Conservation (phyloP, 208 protist genomes). For the Leishmania guyanensis region DNA sequence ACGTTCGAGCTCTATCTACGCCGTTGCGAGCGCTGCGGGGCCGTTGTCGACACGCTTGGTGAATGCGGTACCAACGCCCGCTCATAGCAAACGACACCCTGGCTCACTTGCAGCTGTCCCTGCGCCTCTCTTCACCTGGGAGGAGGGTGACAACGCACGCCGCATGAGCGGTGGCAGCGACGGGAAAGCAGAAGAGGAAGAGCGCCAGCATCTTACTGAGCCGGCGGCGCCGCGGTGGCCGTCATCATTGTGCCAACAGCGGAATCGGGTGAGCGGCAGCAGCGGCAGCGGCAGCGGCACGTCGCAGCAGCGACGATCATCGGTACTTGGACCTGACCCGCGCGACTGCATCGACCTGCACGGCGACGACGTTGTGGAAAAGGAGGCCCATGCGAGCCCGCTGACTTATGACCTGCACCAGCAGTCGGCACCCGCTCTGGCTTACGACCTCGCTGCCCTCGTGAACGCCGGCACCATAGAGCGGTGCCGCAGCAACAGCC, state of each 20-base stretch:
- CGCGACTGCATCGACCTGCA: constrained; percentile 31
- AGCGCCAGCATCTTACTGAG: neutral
- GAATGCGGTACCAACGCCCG: neutral
- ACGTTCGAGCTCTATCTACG: neutral
- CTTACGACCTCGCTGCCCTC: constrained; percentile 18
- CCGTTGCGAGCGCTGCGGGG: neutral
- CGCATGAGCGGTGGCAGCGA: neutral
- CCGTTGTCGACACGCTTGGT: neutral
- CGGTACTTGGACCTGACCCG: constrained; percentile 26
- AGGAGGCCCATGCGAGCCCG: constrained; percentile 11
- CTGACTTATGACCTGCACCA: constrained; percentile 10
- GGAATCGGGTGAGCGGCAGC: constrained; percentile 6
- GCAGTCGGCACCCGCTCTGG: neutral
- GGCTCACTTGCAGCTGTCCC: constrained; percentile 9
- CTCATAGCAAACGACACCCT: constrained; percentile 9
- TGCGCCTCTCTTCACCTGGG: constrained; percentile 8
- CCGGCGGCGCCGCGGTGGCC: neutral
- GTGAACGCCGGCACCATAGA: constrained; percentile 25
- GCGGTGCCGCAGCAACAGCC: constrained; percentile 32
- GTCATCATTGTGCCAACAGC: neutral
- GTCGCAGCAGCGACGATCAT: constrained; percentile 10
- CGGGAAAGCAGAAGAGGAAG: neutral
- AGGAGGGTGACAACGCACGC: neutral
- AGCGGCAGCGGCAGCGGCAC: constrained; percentile 12
- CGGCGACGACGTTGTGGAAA: constrained; percentile 6